Evolutionary conservation across 169 alveolate genomes (phyloP), one percentile per base, ranked within the genome.

Genomic region (Pseudocohnilembus persalinus): DNA sequence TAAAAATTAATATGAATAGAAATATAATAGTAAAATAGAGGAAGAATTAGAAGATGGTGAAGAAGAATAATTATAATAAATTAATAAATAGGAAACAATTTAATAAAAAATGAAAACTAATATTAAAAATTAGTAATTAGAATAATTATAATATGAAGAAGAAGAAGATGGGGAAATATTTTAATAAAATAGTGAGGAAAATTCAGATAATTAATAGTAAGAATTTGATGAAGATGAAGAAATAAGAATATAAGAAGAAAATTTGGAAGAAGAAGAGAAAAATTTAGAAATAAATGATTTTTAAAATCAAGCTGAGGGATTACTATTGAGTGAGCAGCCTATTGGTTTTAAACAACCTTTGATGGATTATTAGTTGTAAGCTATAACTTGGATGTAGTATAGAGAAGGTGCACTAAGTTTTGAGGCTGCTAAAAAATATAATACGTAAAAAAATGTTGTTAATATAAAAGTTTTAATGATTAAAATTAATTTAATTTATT

Each of bases 311-410:
- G 68, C 68, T 49, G 4, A 4, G 4, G 4, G 20, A 49, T 77
- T 77, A 31, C 34, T 28, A 27, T 77, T 77, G 73, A 1, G 33
- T 25, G 32, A 77, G 16, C 72, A 82, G 4, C 77, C 88, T 31
- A 24, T 24, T 30, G 25, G 34, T 30, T 87, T 87, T 29, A 34
- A 65, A 20, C 49, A 80, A 24, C 11, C 68, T 29, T 84, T 88
- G 26, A 68, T 82, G 33, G 74, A 76, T 27, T 82, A 87, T 83
- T 81, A 90, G 77, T 25, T 73, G 26, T 78, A 90, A 77, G 94
- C 89, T 11, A 32, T 90, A 0, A 25, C 88, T 28, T 90, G 94
- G 92, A 86, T 90, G 91, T 31, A 83, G 25, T 90, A 87, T 34
- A 73, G 85, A 32, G 94, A 90, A 90, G 31, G 68, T 24, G 72